Conservation (phyloP, 2,329 filamentous ascomycete species). For the Lasiodiplodia citricola region DNA sequence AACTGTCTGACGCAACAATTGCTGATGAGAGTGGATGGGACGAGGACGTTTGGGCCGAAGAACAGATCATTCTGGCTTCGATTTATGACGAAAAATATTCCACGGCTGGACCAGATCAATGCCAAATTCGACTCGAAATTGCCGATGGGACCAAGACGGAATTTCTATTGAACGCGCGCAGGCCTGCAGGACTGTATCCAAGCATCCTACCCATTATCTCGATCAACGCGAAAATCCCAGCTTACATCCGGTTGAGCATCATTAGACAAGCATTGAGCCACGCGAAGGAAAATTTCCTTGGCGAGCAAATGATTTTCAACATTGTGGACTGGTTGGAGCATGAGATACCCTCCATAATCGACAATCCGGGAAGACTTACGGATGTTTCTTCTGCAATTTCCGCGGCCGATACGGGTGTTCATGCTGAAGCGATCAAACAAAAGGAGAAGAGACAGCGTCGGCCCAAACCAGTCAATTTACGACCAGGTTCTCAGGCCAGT, state of each 20-base stretch:
- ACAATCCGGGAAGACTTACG: constrained; percentile 79
- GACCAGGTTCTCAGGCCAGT: constrained; percentile 61
- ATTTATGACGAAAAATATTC: constrained; percentile 74
- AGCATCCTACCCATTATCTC: constrained; percentile 69
- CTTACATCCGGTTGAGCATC: constrained; percentile 91
- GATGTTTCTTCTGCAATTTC: constrained; percentile 79
- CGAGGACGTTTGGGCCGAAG: constrained; percentile 77
- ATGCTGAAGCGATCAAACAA: constrained; percentile 35
- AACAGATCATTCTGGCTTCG: constrained; percentile 80
- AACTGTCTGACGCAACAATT: constrained; percentile 42
- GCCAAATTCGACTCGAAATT: constrained; percentile 70
- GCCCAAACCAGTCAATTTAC: constrained; percentile 69
- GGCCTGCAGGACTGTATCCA: constrained; percentile 74
- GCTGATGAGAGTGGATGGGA: constrained; percentile 50
- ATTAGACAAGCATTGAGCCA: constrained; percentile 77
- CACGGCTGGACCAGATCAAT: constrained; percentile 65
- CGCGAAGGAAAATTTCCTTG: constrained; percentile 71
- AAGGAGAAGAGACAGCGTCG: constrained; percentile 44
- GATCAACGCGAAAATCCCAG: constrained; percentile 73
- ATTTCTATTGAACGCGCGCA: constrained; percentile 70
- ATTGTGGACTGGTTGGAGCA: constrained; percentile 91
- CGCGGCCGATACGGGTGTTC: constrained; percentile 58
- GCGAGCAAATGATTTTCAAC: constrained; percentile 90
- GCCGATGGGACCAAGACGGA: constrained; percentile 48
- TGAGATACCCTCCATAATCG: constrained; percentile 80